Evolutionary conservation across 768 basidiomycete genomes (phyloP).

Genomic region (Suillus occidentalis): DNA sequence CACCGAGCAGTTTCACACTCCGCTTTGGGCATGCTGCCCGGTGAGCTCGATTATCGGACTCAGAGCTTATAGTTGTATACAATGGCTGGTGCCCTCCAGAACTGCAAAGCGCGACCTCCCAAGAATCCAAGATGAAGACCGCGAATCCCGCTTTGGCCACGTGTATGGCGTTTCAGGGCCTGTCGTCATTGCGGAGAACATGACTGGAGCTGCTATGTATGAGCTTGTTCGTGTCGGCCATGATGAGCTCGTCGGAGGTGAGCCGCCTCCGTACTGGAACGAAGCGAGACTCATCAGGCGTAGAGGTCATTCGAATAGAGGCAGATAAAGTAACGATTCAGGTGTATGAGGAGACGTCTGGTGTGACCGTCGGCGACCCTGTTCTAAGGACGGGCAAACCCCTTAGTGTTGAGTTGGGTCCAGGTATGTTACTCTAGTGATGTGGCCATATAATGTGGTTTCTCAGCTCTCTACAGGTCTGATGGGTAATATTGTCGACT

Average conservation of each 20-base stretch:
- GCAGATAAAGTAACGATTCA: constrained; percentile 98
- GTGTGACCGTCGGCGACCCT: constrained; percentile 98
- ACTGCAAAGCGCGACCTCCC: constrained; percentile 85
- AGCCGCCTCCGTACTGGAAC: constrained; percentile 18
- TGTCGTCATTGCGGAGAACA: constrained; percentile 95
- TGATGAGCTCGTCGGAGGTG: constrained; percentile 96
- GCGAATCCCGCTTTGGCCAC: constrained; percentile 82
- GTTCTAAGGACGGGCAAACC: constrained; percentile 98
- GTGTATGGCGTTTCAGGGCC: constrained; percentile 97
- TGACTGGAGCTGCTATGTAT: constrained; percentile 96
- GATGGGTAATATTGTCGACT: constrained; percentile 99
- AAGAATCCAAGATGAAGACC: constrained; percentile 89
- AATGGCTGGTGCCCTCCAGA: constrained; percentile 93
- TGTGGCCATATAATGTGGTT: neutral
- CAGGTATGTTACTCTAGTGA: constrained; percentile 55
- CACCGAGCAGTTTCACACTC: constrained; percentile 26
- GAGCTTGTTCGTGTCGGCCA: constrained; percentile 98
- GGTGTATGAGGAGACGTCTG: constrained; percentile 99
- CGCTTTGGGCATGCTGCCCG: constrained; percentile 25
- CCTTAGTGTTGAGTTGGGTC: constrained; percentile 95
- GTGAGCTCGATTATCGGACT: neutral
- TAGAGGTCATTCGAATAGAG: constrained; percentile 99
- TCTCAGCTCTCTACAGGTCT: constrained; percentile 55
- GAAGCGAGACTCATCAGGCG: constrained; percentile 15
- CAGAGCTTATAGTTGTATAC: constrained; percentile 20